phyloP scores from a whole-genome alignment of 2,329 filamentous ascomycete species.

The Fusarium annulatum region DNA sequence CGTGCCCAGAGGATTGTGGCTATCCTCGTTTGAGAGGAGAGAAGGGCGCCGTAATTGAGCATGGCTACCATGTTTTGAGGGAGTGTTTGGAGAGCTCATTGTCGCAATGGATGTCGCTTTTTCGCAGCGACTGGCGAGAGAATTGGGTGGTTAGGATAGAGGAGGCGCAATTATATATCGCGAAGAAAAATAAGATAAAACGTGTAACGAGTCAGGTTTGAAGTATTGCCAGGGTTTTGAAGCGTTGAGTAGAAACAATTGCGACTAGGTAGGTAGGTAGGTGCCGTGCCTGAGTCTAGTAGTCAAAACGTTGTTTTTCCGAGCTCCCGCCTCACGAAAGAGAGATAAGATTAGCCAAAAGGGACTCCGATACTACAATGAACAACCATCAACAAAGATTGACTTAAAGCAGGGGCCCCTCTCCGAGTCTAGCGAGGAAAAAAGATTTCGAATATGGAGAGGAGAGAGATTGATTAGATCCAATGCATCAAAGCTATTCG shows the following conservation, averaged over 20 bases:
- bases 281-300: neutral
- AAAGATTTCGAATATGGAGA: neutral
- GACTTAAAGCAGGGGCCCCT: neutral
- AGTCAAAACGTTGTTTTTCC: slow-evolving; percentile 34
- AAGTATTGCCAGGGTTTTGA: slow-evolving; percentile 17
- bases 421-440: slow-evolving; percentile 9
- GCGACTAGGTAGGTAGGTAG: slow-evolving; percentile 6
- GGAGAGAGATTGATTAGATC: slow-evolving; percentile 39
- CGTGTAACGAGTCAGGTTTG: slow-evolving; percentile 21
- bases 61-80: slow-evolving; percentile 38
- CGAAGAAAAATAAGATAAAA: slow-evolving; percentile 12
- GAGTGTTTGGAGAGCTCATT: slow-evolving; percentile 49
- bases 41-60: slow-evolving; percentile 47
- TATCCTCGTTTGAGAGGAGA: slow-evolving; percentile 49
- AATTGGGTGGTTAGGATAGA: neutral
- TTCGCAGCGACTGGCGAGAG: slow-evolving; percentile 14
- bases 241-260: slow-evolving; percentile 24
- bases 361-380: neutral
- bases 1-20: slow-evolving; percentile 49
- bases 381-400: neutral
- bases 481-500: slow-evolving; percentile 27
- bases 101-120: slow-evolving; percentile 23
- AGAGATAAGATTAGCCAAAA: slow-evolving; percentile 10
- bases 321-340: slow-evolving; percentile 7
- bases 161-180: slow-evolving; percentile 3